Percentiles rank a stretch among this genome's conserved stretches.
phyloP scores from a whole-genome alignment of 148 eudicot species.

The Fagopyrum homotropicum region DNA sequence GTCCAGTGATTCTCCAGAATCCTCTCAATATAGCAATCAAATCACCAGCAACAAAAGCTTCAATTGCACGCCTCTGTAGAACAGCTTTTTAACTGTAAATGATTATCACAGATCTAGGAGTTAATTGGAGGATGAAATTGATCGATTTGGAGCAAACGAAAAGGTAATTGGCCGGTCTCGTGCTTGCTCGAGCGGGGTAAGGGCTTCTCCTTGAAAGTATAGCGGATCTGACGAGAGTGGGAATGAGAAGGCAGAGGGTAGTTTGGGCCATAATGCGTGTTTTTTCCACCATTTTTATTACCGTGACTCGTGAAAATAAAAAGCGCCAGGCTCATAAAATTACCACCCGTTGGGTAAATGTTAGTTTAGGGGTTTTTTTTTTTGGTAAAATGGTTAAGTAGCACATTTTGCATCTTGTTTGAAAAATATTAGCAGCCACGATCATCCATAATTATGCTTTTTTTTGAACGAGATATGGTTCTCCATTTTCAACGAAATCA shows the following conservation, averaged over 20 bases:
- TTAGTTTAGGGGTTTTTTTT: too few relatives aligned
- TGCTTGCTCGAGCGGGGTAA: neutral
- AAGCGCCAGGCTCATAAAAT: too few relatives aligned
- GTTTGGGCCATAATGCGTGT: neutral
- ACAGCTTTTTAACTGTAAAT: neutral
- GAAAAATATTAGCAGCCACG: too few relatives aligned
- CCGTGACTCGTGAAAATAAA: neutral
- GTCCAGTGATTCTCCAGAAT: neutral
- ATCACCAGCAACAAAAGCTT: neutral
- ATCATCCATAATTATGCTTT: too few relatives aligned
- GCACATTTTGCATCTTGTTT: too few relatives aligned
- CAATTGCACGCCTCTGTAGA: neutral
- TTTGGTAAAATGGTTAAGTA: too few relatives aligned
- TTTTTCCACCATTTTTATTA: neutral
- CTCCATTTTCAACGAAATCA: too few relatives aligned
- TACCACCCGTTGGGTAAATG: too few relatives aligned
- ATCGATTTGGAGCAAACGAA: neutral
- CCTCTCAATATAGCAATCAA: conserved; percentile 7
- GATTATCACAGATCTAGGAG: neutral
- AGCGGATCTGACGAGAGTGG: neutral
- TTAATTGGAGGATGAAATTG: neutral
- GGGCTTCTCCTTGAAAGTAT: neutral
- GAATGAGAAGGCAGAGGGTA: neutral
- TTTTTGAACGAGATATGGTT: too few relatives aligned
- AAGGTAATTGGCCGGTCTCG: conserved; percentile 1